phyloP scores from a whole-genome alignment of 345 rosid species.

The Erysimum cheiranthoides region DNA sequence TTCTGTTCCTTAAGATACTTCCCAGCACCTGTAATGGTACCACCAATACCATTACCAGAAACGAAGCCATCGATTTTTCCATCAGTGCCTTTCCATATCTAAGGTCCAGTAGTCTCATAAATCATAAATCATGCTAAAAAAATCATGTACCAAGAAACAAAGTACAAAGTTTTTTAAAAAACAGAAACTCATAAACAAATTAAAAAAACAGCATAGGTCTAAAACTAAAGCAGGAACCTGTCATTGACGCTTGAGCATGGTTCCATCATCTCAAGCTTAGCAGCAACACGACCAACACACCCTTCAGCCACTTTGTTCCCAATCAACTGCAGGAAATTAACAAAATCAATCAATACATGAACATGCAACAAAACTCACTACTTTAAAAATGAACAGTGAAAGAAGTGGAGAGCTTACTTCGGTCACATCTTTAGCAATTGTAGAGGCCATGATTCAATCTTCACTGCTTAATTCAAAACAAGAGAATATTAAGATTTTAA shows the following conservation, averaged over 20 bases:
- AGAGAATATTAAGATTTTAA: no score
- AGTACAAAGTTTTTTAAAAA: background rate
- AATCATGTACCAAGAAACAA: constrained; percentile 57
- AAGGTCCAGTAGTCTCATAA: constrained; percentile 94
- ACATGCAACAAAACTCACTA: constrained; percentile 3
- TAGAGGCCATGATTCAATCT: constrained; percentile 56
- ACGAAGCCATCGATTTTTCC: constrained; percentile 87
- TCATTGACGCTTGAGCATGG: constrained; percentile 88
- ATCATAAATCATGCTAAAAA: constrained; percentile 88
- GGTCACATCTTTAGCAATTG: constrained; percentile 82
- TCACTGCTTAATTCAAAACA: constrained; percentile 44
- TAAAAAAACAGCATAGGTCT: no score
- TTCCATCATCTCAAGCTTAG: constrained; percentile 84
- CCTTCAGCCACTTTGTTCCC: constrained; percentile 75
- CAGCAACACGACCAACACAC: constrained; percentile 78
- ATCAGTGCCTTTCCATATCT: constrained; percentile 83
- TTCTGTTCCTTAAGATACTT: constrained; percentile 85
- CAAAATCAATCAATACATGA: constrained; percentile 16
- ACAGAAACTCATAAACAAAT: no score
- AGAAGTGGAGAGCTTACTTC: constrained; percentile 55
- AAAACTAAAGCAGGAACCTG: constrained; percentile 57
- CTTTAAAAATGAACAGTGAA: background rate
- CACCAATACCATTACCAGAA: constrained; percentile 96
- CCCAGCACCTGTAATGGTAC: constrained; percentile 89
- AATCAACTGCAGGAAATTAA: constrained; percentile 56